Base-by-base conservation (phyloP, 352 stramenopile species). In the Globisporangium ultimum region DNA sequence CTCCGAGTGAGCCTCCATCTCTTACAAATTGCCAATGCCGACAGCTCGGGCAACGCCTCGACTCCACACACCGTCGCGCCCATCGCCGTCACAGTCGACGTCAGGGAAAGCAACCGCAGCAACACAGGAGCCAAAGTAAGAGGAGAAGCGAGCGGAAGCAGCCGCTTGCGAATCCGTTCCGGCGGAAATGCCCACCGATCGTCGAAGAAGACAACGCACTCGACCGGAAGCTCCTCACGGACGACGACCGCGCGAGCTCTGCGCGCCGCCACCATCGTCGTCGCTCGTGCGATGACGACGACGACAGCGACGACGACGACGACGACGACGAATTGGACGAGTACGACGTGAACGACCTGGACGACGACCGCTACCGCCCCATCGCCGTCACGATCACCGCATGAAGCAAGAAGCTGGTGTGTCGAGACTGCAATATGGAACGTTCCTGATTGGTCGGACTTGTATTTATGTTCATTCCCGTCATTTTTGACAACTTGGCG, bases 121-220 rank as follows among this genome's bases (percentile, higher is more conserved):
- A 36, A 10, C 28, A 5, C 8, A 36, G 28, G 8, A 10, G 28
- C 7, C 4, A 10, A 10, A 36, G 28, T 10, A 36, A 36, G 28
- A 36, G 28, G 8, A 36, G 9, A 5, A 36, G 28, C 8, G 28
- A 36, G 28, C 28, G 28, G 8, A 36, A 52, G 1, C 57, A 45
- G 3, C 57, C 43, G n/a, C 49, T 24, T 9, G 51, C 18, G 18
- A 22, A 50, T 8, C 14, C 49, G 3, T 14, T 56, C 7, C 50
- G 58, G 2, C 53, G 42, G 5, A 50, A 58, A 18, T 58, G 43
- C 0, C 36, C 53, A 20, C 38, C 58, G 9, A 60, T 64, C 58
- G 48, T 55, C 24, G 58, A 64, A 9, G 53, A 64, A 28, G 58
- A 64, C 42, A 64, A 60, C 51, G 42, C 58, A 24, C 51, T 64